Evolutionary conservation across 2,329 filamentous ascomycete genomes (phyloP), one percentile per base, ranked within the genome.

Genomic region (Cytospora piceae): DNA sequence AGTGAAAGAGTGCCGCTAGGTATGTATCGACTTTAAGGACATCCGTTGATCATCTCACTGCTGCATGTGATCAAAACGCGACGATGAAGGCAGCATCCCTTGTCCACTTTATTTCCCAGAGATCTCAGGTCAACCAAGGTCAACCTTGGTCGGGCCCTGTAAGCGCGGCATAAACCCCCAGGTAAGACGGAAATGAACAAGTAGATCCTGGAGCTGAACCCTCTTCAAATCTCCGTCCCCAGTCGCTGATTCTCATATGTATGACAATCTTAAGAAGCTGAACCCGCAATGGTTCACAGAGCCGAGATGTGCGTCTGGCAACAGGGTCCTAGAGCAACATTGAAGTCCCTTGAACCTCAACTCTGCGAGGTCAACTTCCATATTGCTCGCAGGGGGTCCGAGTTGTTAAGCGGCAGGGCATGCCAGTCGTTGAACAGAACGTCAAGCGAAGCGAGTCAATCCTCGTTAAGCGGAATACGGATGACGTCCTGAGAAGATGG

Each of bases 171-270:
- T 59, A 55, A 60, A 64, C 27, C 54, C 24, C 62, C 12, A 64
- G 56, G 56, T 46, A 31, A 60, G 29, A 29, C 34, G 31, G 51
- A 58, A 61, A 51, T 65, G 51, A 61, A 61, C 32, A 55, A 54
- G 52, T 7, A 24, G 51, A 22, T 27, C 51, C 9, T 20, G 11
- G 34, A 20, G 14, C 3, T 39, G 37, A 51, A 22, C 63, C 58
- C 63, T 31, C 22, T 37, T 52, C 52, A 51, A 64, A 65, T 65
- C 52, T 65, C 63, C 63, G 63, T 53, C 52, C 57, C 63, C 42
- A 53, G 63, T 20, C 59, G 42, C 42, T 49, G n/a, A 12, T n/a
- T n/a, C n/a, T 49, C 20, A 49, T 12, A 49, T 22, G 42, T 22
- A 22, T 22, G 20, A 22, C 9, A n/a, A 22, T 49, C 8, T n/a